Conservation (phyloP, 768 basidiomycete species). For the Russula compacta region DNA sequence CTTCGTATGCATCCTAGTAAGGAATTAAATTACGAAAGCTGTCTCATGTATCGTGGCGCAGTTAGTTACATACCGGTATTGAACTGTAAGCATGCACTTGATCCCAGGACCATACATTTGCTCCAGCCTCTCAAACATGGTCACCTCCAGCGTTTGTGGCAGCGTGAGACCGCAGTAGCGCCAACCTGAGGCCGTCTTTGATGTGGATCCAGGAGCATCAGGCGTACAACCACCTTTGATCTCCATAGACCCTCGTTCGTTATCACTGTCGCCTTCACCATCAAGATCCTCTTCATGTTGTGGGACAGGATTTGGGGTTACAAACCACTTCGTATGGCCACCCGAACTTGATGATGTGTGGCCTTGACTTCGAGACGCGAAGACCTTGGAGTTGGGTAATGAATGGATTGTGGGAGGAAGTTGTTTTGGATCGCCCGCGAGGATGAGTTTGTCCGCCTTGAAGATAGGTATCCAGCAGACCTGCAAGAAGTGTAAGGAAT, state of each 20-base stretch:
- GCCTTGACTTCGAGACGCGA: not conserved
- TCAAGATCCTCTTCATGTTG: not conserved
- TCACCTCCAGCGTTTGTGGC: conserved; percentile 72
- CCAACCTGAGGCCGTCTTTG: not conserved
- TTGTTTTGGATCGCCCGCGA: conserved; percentile 95
- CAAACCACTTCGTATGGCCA: not conserved
- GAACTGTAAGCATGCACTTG: conserved; percentile 81
- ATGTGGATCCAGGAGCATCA: not conserved
- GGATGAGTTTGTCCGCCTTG: conserved; percentile 80
- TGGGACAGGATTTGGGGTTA: not conserved
- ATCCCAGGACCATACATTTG: conserved; percentile 75
- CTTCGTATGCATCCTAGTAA: conserved; percentile 68
- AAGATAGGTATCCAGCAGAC: conserved; percentile 95
- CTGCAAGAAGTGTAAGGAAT: conserved; percentile 27
- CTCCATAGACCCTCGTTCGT: not conserved
- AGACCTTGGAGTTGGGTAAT: conserved; percentile 33
- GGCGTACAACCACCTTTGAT: not conserved
- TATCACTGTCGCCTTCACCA: not conserved
- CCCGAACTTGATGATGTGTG: not conserved
- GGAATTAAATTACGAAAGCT: not conserved
- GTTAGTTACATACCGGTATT: conserved; percentile 58
- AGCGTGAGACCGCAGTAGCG: conserved; percentile 34
- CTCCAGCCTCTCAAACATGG: conserved; percentile 88
- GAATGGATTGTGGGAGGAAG: conserved; percentile 90
- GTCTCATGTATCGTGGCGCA: not conserved